Conservation (phyloP, 1,139 yeast genomes). For the Zygosaccharomyces sapae region DNA sequence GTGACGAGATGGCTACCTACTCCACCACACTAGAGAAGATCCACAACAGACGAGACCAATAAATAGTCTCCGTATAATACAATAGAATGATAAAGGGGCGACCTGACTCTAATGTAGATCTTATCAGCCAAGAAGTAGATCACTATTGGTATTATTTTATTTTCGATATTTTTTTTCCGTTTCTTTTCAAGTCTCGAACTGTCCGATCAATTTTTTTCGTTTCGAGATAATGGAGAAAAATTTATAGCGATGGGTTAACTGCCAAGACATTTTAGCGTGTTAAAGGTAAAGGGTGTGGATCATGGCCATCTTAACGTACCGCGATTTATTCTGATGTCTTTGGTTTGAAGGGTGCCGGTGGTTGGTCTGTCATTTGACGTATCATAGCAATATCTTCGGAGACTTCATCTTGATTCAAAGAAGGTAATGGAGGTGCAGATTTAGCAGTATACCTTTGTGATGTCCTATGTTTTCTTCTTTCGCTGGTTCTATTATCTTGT, state of each 20-base stretch:
- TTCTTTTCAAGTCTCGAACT: constrained; percentile 2
- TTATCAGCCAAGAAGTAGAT: not conserved
- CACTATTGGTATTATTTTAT: not conserved
- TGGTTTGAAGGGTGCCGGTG: constrained; percentile 34
- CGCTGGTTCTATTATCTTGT: constrained; percentile 14
- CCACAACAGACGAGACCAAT: not conserved
- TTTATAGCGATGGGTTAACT: not conserved
- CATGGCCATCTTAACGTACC: not conserved
- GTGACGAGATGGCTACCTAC: not conserved
- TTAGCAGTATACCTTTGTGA: constrained; percentile 34
- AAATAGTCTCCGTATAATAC: not conserved
- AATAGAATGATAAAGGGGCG: not conserved
- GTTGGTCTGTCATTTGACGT: constrained; percentile 32
- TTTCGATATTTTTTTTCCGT: not conserved
- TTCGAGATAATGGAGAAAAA: not conserved
- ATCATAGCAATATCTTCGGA: constrained; percentile 35
- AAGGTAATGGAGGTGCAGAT: constrained; percentile 36
- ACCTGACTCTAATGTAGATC: not conserved
- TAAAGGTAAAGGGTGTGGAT: not conserved
- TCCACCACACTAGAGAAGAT: not conserved
- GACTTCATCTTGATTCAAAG: constrained; percentile 34
- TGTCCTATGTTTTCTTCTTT: constrained; percentile 31
- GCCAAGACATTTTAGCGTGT: not conserved
- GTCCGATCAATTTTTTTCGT: not conserved
- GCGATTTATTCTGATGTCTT: constrained; percentile 9